A percentile compares a stretch with the other conserved stretches of the same genome.
These are phyloP conservation scores for Daldinia eschscholtzii DNA, from an alignment of 2,329 filamentous ascomycete species.

Conservation along the genomic window DNA sequence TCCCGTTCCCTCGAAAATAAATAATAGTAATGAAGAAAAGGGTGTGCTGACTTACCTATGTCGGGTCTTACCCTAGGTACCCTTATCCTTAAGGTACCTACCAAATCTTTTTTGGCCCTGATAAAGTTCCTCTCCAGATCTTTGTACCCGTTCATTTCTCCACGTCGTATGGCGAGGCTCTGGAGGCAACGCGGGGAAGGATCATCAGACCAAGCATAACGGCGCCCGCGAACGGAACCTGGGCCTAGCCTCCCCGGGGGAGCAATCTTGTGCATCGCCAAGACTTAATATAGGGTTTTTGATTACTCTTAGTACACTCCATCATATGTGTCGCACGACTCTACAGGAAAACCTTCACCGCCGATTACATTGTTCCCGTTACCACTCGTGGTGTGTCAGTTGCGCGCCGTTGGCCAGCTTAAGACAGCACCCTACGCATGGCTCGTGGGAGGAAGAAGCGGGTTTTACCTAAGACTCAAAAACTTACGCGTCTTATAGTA, in stretches of 20 bases:
- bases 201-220: constrained; percentile 39
- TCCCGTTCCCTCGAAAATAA: constrained; percentile 24
- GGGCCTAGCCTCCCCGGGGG: constrained; percentile 31
- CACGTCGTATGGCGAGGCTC: constrained; percentile 40
- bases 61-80: constrained; percentile 28
- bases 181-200: constrained; percentile 39
- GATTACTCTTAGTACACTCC: constrained; percentile 38
- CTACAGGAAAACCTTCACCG: constrained; percentile 33
- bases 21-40: background rate
- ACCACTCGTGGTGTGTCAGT: constrained; percentile 36
- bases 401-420: constrained; percentile 33
- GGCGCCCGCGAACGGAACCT: constrained; percentile 24
- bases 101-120: background rate
- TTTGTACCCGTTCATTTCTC: constrained; percentile 34
- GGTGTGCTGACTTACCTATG: constrained; percentile 40
- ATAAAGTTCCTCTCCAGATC: constrained; percentile 32
- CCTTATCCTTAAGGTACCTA: background rate
- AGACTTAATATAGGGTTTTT: constrained; percentile 32
- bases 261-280: constrained; percentile 33
- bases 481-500: constrained; percentile 4
- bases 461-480: constrained; percentile 19
- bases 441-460: constrained; percentile 24
- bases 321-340: constrained; percentile 32
- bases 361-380: constrained; percentile 31
- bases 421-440: constrained; percentile 29